Evolutionary conservation across 225 moss, liverwort and hornwort genomes (phyloP).

Genomic region (Bryoerythrophyllum caledonicum): DNA sequence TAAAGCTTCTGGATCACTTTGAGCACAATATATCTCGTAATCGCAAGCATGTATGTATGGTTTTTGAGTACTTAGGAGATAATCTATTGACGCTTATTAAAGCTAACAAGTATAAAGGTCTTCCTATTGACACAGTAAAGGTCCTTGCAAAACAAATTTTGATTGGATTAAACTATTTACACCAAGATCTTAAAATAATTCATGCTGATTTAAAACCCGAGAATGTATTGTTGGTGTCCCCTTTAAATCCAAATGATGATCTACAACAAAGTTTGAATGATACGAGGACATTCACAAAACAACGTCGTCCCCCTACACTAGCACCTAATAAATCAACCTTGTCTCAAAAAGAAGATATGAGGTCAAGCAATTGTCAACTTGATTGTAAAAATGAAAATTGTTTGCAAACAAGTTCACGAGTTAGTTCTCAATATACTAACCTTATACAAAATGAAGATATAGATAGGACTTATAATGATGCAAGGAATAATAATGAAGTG

Average conservation of each 20-base stretch:
- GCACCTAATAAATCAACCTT: background rate
- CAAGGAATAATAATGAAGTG: background rate
- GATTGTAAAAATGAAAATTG: background rate
- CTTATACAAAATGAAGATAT: background rate
- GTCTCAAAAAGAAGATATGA: background rate
- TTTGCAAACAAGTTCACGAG: background rate
- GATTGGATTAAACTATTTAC: conserved; percentile 53
- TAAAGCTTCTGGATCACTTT: conserved; percentile 59
- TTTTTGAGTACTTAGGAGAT: conserved; percentile 69
- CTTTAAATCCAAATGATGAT: conserved; percentile 42
- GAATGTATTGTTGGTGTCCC: conserved; percentile 53
- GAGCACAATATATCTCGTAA: conserved; percentile 39
- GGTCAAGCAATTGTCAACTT: background rate
- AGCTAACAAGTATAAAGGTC: conserved; percentile 52
- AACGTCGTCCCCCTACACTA: background rate
- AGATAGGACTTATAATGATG: background rate
- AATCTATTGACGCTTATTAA: conserved; percentile 66
- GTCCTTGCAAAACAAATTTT: conserved; percentile 50
- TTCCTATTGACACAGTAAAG: conserved; percentile 47
- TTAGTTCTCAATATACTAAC: background rate
- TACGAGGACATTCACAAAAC: background rate
- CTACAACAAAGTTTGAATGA: background rate
- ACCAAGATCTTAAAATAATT: conserved; percentile 58
- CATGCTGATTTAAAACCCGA: conserved; percentile 71
- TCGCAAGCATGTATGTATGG: conserved; percentile 61